phyloP scores from a whole-genome alignment of 805 yeast species.

The Yarrowia keelungensis region DNA sequence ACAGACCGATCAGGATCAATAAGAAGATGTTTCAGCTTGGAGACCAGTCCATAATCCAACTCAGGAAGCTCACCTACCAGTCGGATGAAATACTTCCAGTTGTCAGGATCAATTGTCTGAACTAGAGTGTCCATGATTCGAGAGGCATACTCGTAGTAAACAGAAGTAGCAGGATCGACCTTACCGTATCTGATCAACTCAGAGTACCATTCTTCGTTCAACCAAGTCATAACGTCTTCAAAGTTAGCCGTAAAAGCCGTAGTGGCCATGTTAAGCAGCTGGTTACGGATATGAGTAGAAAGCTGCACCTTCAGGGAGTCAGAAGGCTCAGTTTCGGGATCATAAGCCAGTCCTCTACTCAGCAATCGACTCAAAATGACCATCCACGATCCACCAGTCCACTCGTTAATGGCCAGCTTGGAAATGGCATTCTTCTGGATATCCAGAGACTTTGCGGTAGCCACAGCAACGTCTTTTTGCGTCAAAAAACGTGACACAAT shows the following conservation, averaged over 20 bases:
- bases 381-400: constrained; percentile 80
- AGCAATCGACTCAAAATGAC: constrained; percentile 75
- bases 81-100: constrained; percentile 80
- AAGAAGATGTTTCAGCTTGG: constrained; percentile 73
- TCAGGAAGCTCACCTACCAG: constrained; percentile 87
- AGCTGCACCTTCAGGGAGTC: constrained; percentile 44
- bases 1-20: constrained; percentile 82
- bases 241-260: constrained; percentile 74
- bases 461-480: constrained; percentile 39
- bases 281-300: constrained; percentile 63
- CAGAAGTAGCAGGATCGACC: constrained; percentile 41
- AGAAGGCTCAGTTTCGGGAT: constrained; percentile 40
- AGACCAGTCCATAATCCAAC: constrained; percentile 66
- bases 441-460: constrained; percentile 37
- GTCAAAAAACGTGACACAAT: constrained; percentile 43
- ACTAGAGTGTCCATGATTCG: constrained; percentile 77
- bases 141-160: constrained; percentile 72
- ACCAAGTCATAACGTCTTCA: constrained; percentile 85
- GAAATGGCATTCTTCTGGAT: constrained; percentile 41
- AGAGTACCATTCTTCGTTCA: constrained; percentile 91
- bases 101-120: constrained; percentile 82
- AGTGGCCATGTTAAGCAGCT: constrained; percentile 74
- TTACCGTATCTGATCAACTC: constrained; percentile 52
- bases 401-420: constrained; percentile 54
- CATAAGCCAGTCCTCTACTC: constrained; percentile 69